Evolutionary conservation across 2,329 filamentous ascomycete genomes (phyloP).

Genomic region (Geoglossum cookeanum): DNA sequence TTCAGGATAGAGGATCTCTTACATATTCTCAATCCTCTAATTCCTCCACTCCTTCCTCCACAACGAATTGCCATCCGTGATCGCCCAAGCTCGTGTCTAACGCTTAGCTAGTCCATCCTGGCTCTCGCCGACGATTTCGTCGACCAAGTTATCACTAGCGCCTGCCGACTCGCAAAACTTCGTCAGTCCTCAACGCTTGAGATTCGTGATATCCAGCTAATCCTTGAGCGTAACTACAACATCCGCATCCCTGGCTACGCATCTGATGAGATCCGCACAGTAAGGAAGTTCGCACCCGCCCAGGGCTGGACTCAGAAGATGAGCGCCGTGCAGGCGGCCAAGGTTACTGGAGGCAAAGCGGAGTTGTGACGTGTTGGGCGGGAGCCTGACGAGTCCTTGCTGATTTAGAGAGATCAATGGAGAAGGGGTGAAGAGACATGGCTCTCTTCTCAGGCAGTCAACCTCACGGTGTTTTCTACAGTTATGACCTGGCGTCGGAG

Average conservation of each 20-base stretch:
- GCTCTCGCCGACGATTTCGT: conserved; percentile 87
- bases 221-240: conserved; percentile 71
- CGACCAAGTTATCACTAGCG: conserved; percentile 69
- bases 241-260: conserved; percentile 88
- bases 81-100: not conserved
- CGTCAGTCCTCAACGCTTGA: conserved; percentile 81
- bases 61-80: not conserved
- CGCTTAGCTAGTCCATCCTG: conserved; percentile 50
- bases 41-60: not conserved
- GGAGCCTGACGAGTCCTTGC: not conserved
- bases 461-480: not conserved
- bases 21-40: not conserved
- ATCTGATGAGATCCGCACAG: conserved; percentile 82
- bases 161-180: conserved; percentile 83
- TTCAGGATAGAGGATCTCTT: not conserved
- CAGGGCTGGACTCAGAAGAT: conserved; percentile 90
- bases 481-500: not conserved
- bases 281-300: conserved; percentile 80
- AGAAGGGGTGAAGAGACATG: too few species aligned
- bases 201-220: conserved; percentile 66
- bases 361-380: not conserved
- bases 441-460: not conserved
- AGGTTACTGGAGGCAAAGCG: conserved; percentile 31
- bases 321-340: conserved; percentile 87
- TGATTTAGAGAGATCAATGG: not conserved